phyloP scores from a whole-genome alignment of 1,284 basidiomycete genomes.

The Stygiomarasmius scandens region DNA sequence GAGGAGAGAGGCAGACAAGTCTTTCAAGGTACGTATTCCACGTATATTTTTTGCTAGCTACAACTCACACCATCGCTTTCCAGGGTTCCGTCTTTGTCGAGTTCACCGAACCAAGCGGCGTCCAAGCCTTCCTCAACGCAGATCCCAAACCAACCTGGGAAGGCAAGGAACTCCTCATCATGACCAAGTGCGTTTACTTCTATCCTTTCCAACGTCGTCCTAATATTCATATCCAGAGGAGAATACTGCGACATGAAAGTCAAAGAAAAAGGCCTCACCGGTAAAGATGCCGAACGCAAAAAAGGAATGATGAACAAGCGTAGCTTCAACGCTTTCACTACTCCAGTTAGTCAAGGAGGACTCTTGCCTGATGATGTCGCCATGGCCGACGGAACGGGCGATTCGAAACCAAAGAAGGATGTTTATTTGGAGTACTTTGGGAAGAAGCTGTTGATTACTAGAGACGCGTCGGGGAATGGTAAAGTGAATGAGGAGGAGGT shows the following conservation, averaged over 20 bases:
- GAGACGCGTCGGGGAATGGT: conserved; percentile 64
- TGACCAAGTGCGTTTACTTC: conserved; percentile 76
- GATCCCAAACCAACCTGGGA: conserved; percentile 82
- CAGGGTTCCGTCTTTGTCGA: conserved; percentile 94
- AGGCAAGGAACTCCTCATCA: conserved; percentile 75
- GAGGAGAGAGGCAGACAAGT: conserved; percentile 77
- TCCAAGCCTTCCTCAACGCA: conserved; percentile 77
- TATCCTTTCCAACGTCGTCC: background rate
- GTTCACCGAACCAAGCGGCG: conserved; percentile 75
- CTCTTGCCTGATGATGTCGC: background rate
- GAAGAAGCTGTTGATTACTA: conserved; percentile 61
- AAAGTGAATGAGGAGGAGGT: conserved; percentile 72
- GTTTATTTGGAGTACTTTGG: conserved; percentile 75
- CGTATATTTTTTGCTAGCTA: background rate
- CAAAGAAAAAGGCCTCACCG: conserved; percentile 89
- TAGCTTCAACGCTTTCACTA: conserved; percentile 85
- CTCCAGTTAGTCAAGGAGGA: conserved; percentile 18
- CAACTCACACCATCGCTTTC: conserved; percentile 1
- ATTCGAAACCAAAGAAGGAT: conserved; percentile 51
- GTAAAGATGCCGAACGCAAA: conserved; percentile 61
- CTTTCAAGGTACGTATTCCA: conserved; percentile 71
- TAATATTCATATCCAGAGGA: conserved; percentile 48
- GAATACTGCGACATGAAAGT: conserved; percentile 97
- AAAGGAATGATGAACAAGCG: conserved; percentile 55
- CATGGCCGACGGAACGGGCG: background rate